A percentile compares a stretch with the other conserved stretches of the same genome.
Evolutionary conservation across 2,329 filamentous ascomycete genomes (phyloP).

Genomic region (Ceratocystis alfenasii): DNA sequence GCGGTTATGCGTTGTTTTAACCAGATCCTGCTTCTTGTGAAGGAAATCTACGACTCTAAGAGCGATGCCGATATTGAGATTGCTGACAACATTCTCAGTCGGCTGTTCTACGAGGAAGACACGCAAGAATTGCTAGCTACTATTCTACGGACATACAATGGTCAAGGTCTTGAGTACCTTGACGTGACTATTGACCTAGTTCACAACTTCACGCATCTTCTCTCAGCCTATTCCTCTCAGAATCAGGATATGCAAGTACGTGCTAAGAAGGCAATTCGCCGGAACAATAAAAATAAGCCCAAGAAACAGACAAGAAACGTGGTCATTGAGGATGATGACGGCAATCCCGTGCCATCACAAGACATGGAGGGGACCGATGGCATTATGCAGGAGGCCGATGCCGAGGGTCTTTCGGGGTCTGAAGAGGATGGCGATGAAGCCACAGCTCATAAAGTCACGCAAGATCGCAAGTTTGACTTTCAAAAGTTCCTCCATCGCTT

Average conservation of each 20-base stretch:
- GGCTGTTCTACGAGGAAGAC: slow-evolving; percentile 96
- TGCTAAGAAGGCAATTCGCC: slow-evolving; percentile 59
- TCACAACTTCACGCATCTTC: slow-evolving; percentile 81
- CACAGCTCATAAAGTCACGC: slow-evolving; percentile 56
- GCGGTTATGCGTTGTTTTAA: slow-evolving; percentile 90
- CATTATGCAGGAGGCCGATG: slow-evolving; percentile 25
- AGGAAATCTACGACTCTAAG: slow-evolving; percentile 75
- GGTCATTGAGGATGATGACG: slow-evolving; percentile 17
- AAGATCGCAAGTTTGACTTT: slow-evolving; percentile 91
- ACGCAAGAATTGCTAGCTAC: slow-evolving; percentile 79
- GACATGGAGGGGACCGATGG: slow-evolving; percentile 20
- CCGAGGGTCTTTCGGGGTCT: slow-evolving; percentile 30
- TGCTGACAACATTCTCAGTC: slow-evolving; percentile 88
- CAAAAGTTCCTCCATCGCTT: slow-evolving; percentile 70
- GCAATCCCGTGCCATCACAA: slow-evolving; percentile 10
- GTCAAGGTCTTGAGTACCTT: slow-evolving; percentile 85
- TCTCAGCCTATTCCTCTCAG: slow-evolving; percentile 89
- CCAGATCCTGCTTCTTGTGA: slow-evolving; percentile 81
- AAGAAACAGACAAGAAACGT: slow-evolving; percentile 28
- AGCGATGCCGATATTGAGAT: slow-evolving; percentile 95
- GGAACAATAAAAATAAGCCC: slow-evolving; percentile 54
- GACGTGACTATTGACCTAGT: slow-evolving; percentile 83
- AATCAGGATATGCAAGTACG: slow-evolving; percentile 90
- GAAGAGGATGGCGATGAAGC: slow-evolving; percentile 51
- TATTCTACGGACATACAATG: slow-evolving; percentile 76